Conservation (phyloP, 1,284 basidiomycete genomes). For the Irpex sp. region DNA sequence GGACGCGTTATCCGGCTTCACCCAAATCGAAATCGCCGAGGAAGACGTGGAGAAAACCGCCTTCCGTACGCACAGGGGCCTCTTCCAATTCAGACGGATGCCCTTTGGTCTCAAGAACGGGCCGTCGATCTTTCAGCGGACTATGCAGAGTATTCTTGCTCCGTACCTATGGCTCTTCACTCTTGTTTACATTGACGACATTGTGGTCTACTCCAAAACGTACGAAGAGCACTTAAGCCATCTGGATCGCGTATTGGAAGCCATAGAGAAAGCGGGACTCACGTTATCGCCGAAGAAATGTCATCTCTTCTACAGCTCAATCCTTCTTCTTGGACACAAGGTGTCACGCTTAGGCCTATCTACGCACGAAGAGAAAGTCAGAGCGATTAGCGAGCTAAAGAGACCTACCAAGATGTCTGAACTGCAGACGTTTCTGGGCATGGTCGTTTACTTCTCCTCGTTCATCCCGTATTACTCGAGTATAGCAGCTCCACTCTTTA, state of each 20-base stretch:
- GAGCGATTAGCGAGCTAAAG: constrained; percentile 22
- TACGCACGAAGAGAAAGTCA: constrained; percentile 27
- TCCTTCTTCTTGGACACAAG: constrained; percentile 30
- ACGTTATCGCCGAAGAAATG: constrained; percentile 35
- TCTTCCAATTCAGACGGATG: constrained; percentile 39
- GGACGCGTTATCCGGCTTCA: constrained; percentile 39
- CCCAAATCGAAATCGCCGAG: constrained; percentile 31
- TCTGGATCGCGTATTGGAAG: too few species aligned
- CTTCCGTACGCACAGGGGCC: constrained; percentile 36
- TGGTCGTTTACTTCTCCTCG: constrained; percentile 29
- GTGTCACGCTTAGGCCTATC: constrained; percentile 13
- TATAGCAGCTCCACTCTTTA: too few species aligned
- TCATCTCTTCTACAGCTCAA: constrained; percentile 29
- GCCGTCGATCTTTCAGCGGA: too few species aligned
- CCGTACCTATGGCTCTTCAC: too few species aligned
- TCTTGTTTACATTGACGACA: too few species aligned
- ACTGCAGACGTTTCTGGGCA: constrained; percentile 30
- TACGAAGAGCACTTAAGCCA: too few species aligned
- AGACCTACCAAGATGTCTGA: constrained; percentile 21
- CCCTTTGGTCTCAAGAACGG: constrained; percentile 31
- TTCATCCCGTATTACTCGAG: constrained; percentile 17
- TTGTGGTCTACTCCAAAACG: too few species aligned
- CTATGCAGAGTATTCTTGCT: too few species aligned
- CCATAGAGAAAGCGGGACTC: constrained; percentile 12
- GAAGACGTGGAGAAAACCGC: constrained; percentile 34